Evolutionary conservation across 305 asterid species (phyloP).

Genomic region (Withania somnifera): DNA sequence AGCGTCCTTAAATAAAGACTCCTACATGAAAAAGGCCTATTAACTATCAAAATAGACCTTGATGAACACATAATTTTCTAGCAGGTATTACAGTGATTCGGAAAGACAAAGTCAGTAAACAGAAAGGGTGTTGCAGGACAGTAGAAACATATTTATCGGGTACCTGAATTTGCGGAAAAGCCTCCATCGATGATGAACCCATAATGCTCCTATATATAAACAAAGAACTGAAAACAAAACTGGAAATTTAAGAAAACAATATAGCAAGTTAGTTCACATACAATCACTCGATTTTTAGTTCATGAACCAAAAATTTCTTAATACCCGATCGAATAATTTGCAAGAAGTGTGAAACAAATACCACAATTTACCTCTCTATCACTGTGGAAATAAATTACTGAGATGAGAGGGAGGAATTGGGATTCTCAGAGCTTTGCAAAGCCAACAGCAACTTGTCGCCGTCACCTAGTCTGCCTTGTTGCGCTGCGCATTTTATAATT

Average conservation of each 20-base stretch:
- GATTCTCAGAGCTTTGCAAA: background rate
- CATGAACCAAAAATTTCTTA: too few relatives aligned
- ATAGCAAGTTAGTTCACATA: too few relatives aligned
- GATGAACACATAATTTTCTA: background rate
- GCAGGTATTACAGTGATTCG: background rate
- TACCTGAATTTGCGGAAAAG: constrained; percentile 13
- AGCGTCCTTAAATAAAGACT: too few relatives aligned
- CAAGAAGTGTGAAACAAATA: background rate
- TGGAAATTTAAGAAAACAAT: background rate
- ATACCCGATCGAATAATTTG: background rate
- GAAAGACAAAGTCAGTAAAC: background rate
- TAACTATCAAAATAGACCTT: background rate
- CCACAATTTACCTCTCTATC: background rate
- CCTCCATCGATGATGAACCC: constrained; percentile 9
- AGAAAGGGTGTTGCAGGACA: too few relatives aligned
- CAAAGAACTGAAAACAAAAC: background rate
- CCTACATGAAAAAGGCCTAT: background rate
- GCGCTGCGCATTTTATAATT: background rate
- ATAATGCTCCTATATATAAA: background rate
- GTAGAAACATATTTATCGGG: background rate
- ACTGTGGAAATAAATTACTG: background rate
- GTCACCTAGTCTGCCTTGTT: background rate
- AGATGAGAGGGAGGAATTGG: background rate
- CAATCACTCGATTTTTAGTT: too few relatives aligned
- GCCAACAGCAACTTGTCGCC: background rate